A percentile compares a stretch with the other conserved stretches of the same genome.
These are phyloP conservation scores for Breviolum minutum DNA, from an alignment of 73 alveolate species.

Conservation along the genomic window DNA sequence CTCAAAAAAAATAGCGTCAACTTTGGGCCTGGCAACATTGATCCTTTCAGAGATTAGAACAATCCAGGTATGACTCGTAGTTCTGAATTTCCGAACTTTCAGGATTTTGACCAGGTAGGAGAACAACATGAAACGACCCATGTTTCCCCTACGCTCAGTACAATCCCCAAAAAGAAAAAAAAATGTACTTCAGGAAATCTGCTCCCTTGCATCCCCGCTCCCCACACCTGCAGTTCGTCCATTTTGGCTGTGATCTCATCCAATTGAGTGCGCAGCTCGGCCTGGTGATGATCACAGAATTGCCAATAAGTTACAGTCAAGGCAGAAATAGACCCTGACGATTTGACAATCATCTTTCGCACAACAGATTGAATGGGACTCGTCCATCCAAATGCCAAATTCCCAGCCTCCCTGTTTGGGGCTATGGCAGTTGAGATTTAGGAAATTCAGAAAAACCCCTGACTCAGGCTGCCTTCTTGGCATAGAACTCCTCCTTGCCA, in stretches of 20 bases:
- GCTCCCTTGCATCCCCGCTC: too few species aligned
- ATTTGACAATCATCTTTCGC: not conserved
- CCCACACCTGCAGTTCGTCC: constrained; percentile 64
- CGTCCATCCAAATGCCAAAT: not conserved
- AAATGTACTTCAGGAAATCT: not conserved
- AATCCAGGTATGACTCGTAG: too few species aligned
- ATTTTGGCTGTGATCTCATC: constrained; percentile 59
- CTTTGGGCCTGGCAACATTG: not conserved
- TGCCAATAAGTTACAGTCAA: not conserved
- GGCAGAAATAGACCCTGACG: not conserved
- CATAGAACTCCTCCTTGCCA: constrained; percentile 91
- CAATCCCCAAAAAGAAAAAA: not conserved
- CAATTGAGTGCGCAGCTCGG: constrained; percentile 73
- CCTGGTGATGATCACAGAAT: not conserved
- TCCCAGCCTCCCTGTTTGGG: not conserved
- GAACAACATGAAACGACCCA: not conserved
- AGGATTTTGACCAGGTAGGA: too few species aligned
- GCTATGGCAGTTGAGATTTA: not conserved
- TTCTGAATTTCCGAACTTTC: too few species aligned
- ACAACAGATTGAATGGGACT: not conserved
- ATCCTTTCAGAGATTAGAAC: too few species aligned
- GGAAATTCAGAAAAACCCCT: not conserved
- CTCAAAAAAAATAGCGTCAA: not conserved
- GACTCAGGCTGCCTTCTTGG: constrained; percentile 54
- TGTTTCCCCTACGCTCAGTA: not conserved